Conservation (phyloP, 163 green algal genomes). For the Chlamydomonas reinhardtii region DNA sequence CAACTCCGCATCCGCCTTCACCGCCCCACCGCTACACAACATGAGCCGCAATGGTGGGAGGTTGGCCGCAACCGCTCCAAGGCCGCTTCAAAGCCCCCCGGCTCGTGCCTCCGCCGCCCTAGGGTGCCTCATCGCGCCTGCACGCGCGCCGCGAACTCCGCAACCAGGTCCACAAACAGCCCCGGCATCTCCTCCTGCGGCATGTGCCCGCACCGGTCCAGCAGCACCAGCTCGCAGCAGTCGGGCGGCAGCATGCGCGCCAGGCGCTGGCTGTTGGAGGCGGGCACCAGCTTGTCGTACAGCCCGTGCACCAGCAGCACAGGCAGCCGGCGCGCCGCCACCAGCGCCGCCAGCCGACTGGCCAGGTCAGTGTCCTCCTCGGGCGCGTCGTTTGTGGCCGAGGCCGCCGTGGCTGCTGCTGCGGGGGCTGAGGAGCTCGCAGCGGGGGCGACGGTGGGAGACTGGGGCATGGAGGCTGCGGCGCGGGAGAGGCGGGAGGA, state of each 20-base stretch:
- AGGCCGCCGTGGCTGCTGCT: background rate
- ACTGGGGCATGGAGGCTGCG: background rate
- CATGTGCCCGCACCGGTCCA: constrained; percentile 54
- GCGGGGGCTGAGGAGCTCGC: background rate
- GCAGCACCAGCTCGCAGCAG: constrained; percentile 54
- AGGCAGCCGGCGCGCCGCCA: constrained; percentile 45
- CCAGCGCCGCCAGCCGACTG: constrained; percentile 57
- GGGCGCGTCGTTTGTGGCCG: background rate
- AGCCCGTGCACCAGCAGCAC: constrained; percentile 85
- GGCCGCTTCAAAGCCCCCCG: no score
- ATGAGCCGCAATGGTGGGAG: no score
- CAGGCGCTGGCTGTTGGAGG: constrained; percentile 80
- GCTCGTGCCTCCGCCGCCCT: no score
- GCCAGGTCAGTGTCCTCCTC: constrained; percentile 60
- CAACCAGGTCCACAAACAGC: constrained; percentile 42
- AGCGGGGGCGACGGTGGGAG: background rate
- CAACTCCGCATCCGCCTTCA: no score
- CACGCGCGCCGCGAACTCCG: constrained; percentile 4
- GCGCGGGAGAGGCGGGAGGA: background rate
- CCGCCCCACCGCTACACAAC: no score
- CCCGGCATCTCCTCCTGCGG: constrained; percentile 53
- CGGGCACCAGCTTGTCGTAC: constrained; percentile 75
- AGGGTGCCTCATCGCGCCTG: no score
- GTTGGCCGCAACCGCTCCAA: no score
- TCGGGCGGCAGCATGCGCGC: constrained; percentile 62